phyloP scores from a whole-genome alignment of 2,329 filamentous ascomycete species.

The Magnaporthiopsis rhizophila region DNA sequence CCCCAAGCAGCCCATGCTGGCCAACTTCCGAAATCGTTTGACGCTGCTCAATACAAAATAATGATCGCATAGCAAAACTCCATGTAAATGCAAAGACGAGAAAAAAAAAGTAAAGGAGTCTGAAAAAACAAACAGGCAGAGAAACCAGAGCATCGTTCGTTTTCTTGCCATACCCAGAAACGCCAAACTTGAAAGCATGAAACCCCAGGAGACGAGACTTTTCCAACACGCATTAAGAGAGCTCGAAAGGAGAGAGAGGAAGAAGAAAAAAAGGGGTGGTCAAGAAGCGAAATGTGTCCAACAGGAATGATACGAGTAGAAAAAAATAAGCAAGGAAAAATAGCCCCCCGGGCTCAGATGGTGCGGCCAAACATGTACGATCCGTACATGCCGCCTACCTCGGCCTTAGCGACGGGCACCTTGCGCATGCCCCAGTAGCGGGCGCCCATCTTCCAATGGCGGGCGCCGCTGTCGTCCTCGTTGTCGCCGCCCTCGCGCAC shows the following conservation, averaged over 20 bases:
- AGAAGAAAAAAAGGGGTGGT: constrained; percentile 7
- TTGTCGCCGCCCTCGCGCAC: constrained; percentile 38
- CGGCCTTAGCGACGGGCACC: constrained; percentile 81
- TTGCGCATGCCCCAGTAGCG: constrained; percentile 83
- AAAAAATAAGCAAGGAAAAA: no score
- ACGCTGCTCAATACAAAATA: not conserved
- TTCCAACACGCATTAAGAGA: not conserved
- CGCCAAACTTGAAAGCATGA: not conserved
- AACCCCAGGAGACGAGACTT: not conserved
- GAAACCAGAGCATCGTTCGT: not conserved
- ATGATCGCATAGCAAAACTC: not conserved
- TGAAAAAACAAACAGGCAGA: not conserved
- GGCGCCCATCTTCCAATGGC: constrained; percentile 77
- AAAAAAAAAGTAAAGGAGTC: not conserved
- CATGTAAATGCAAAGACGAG: not conserved
- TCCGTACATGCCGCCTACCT: constrained; percentile 92
- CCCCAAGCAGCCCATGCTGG: not conserved
- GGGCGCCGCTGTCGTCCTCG: constrained; percentile 28
- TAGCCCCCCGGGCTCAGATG: constrained; percentile 29
- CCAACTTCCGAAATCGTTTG: not conserved
- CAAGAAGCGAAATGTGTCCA: constrained; percentile 1
- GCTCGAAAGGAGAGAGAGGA: constrained; percentile 6
- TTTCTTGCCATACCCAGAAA: not conserved
- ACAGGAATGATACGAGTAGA: not conserved
- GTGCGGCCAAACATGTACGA: constrained; percentile 56